phyloP scores from a whole-genome alignment of 257 asterid species.

The Prunella vulgaris region DNA sequence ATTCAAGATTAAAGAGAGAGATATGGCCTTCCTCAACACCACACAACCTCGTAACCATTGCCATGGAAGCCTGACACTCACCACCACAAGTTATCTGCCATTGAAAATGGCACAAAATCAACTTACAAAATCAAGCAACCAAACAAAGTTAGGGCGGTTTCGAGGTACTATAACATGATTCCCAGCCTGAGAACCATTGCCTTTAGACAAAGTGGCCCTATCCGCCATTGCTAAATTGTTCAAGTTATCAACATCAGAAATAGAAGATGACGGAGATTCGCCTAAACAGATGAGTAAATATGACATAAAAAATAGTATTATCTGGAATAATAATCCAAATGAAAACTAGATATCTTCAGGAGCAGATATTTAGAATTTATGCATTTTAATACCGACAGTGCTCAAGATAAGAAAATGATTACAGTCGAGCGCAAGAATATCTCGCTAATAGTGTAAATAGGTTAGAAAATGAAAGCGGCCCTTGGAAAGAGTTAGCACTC shows the following conservation, averaged over 20 bases:
- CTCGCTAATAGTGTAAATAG: too few species aligned
- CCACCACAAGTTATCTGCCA: too few species aligned
- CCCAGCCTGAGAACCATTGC: constrained; percentile 50
- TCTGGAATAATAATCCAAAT: constrained; percentile 3
- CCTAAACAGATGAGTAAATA: constrained; percentile 45
- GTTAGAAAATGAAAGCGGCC: too few species aligned
- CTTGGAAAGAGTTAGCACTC: too few species aligned
- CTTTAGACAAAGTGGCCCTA: constrained; percentile 51
- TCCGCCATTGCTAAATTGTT: constrained; percentile 61
- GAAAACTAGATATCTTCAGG: background rate
- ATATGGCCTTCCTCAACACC: too few species aligned
- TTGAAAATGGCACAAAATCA: too few species aligned
- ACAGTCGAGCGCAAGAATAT: background rate
- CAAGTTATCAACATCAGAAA: constrained; percentile 85
- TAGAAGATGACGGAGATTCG: constrained; percentile 96
- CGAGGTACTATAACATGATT: constrained; percentile 56
- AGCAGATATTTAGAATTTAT: background rate
- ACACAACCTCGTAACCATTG: too few species aligned
- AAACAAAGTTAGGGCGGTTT: constrained; percentile 54
- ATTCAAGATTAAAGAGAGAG: too few species aligned
- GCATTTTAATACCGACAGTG: background rate
- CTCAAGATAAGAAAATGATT: background rate
- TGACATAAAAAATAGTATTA: constrained; percentile 17
- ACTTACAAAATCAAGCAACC: constrained; percentile 90
- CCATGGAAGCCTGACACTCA: too few species aligned